Base-by-base conservation (phyloP, 257 asterid species). In the Lantana camara region DNA sequence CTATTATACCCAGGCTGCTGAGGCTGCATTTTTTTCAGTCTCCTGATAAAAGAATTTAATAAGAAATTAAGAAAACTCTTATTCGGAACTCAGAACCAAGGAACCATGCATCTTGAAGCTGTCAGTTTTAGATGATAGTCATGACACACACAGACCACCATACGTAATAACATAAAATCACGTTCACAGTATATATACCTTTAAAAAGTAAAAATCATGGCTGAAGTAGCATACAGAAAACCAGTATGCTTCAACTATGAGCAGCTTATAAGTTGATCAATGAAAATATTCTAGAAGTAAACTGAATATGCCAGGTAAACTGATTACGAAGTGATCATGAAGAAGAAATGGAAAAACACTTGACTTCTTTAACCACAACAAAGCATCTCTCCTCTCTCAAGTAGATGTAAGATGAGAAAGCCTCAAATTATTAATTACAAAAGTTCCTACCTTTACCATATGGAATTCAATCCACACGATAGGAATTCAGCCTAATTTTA, bases 1-100 rank as follows among this genome's bases (percentile, higher is more conserved):
- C 96, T 90, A 77, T 80, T 90, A 73, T 94, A 94, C 63, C 97
- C 99, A 77, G 96, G 99, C 78, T 90, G 98, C 79, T 88, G 98
- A 47, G 98, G 96, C 87, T 94, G 99, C 98, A 94, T 94, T 79
- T 94, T 94, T 76, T 94, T 94, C 56, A 94, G 88, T 76, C 92
- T 82, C 97, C 98, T 90, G 93, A 24, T 60, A 79, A 22, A 79
- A 47, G 66, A 79, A 69, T 75, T 63, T 30, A 64, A 57, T 67
- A 44, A 41, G 58, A 74, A 63, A 64, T 70, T 35, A 40, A 69
- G 56, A 35, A 35, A 29, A 22, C 49, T 37, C 56, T 53, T 57
- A 45, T 49, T 55, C 23, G 30, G 46, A 48, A 66, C 4, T 45
- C 67, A 64, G 24, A 71, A 68, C 65, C 57, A 62, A 24, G 46